Base-by-base conservation (phyloP, 176 grass and related monocot genomes). In the Oryza rufipogon region DNA sequence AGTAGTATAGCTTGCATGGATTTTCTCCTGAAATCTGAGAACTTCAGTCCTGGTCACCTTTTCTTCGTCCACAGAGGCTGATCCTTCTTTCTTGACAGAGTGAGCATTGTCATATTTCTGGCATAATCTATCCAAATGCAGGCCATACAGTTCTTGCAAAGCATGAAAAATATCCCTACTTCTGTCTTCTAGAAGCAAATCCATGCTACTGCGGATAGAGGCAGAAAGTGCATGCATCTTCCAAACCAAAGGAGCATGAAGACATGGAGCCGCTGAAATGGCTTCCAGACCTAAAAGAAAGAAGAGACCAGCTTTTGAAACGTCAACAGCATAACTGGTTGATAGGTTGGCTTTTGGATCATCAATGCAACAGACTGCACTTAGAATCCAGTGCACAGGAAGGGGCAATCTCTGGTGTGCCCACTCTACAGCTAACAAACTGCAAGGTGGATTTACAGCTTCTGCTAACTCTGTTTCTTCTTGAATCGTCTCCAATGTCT, bases 161-260 rank as follows among this genome's bases (percentile, higher is more conserved):
- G 87, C 80, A 81, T 78, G 63, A 25, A 99, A 96, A 89, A 92
- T 77, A 86, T 82, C 86, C 81, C 82, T 92, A 71, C 91, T 99
- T 78, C 75, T 94, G 38, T 94, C 89, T 78, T 97, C 95, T 77
- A 78, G 85, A 68, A 96, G 89, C 69, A 95, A 89, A 70, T 92
- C 88, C 87, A 95, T 95, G 71, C 70, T 89, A 66, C 30, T 64
- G 32, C 72, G 69, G 83, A 99, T 74, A 71, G 93, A 91, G 60
- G 84, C 85, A 16, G 96, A 98, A 79, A 98, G 83, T 81, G 93
- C 83, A 90, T 98, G 93, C 58, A 94, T 89, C 82, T 98, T 98
- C 93, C 93, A 98, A 84, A 98, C 86, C 73, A 95, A 86, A 83
- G 91, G 75, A 84, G 54, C 56, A 85, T 82, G 87, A 68, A 81